These are phyloP conservation scores for Penicillium sp. DNA, from an alignment of 2,329 filamentous ascomycete genomes.

Conservation along the genomic window DNA sequence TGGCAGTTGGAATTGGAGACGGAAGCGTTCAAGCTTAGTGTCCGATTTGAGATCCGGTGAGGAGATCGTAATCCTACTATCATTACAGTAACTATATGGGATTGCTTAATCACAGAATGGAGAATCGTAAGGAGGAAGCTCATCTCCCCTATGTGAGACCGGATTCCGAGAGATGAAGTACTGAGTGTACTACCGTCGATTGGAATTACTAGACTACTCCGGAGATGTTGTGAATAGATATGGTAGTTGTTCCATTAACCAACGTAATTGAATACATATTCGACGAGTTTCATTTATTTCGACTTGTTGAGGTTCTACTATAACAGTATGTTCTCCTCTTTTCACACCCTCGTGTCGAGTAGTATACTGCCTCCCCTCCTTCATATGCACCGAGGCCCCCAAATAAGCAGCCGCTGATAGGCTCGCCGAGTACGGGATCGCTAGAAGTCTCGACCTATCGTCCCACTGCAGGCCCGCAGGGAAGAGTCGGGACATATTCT, in stretches of 20 bases:
- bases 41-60: too few relatives aligned
- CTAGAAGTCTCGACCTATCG: neutral
- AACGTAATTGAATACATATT: neutral
- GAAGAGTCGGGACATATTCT: neutral
- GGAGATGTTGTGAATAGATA: neutral
- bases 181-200: too few relatives aligned
- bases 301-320: neutral
- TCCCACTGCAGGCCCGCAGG: neutral
- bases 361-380: neutral
- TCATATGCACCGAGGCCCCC: constrained; percentile 26
- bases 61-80: neutral
- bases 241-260: too few relatives aligned
- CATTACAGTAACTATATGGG: neutral
- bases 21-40: neutral
- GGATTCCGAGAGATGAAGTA: neutral
- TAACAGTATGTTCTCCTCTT: neutral
- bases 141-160: neutral
- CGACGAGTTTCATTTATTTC: neutral
- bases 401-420: constrained; percentile 37
- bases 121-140: neutral
- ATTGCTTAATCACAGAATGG: too few relatives aligned
- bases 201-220: neutral
- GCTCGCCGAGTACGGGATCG: constrained; percentile 9
- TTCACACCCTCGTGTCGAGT: neutral
- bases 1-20: neutral